Conservation (phyloP, 1,284 basidiomycete species). For the Ustilago bromivora region DNA sequence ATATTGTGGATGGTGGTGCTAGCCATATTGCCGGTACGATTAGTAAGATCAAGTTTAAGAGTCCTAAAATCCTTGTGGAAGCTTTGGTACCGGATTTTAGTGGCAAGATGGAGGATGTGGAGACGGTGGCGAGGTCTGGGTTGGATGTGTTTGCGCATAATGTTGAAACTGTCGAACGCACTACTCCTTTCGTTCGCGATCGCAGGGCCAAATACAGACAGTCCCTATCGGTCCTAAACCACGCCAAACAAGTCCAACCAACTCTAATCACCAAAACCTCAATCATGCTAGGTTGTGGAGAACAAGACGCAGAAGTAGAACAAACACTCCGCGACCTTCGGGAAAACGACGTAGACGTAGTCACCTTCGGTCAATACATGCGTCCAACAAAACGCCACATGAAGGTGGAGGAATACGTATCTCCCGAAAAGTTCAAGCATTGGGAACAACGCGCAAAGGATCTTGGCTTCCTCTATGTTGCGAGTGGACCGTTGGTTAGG, state of each 20-base stretch:
- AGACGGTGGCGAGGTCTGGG: slow-evolving; percentile 86
- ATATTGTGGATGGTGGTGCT: slow-evolving; percentile 90
- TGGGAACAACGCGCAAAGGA: slow-evolving; percentile 92
- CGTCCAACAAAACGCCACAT: slow-evolving; percentile 98
- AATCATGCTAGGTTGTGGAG: slow-evolving; percentile 98
- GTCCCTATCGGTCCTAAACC: slow-evolving; percentile 84
- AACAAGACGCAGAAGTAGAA: slow-evolving; percentile 84
- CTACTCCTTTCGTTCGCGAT: slow-evolving; percentile 95
- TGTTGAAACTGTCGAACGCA: slow-evolving; percentile 90
- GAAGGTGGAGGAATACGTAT: slow-evolving; percentile 97
- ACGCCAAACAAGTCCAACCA: slow-evolving; percentile 75
- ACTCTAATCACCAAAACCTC: slow-evolving; percentile 95
- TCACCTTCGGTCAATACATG: slow-evolving; percentile 99
- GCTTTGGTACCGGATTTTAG: slow-evolving; percentile 95
- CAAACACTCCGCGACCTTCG: slow-evolving; percentile 88
- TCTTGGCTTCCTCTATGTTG: slow-evolving; percentile 97
- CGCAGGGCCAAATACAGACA: slow-evolving; percentile 92
- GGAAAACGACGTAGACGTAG: slow-evolving; percentile 89
- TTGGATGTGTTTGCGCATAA: slow-evolving; percentile 99
- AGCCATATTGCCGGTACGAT: slow-evolving; percentile 96
- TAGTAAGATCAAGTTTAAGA: slow-evolving; percentile 90
- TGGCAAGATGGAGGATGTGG: slow-evolving; percentile 81
- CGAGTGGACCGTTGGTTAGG: slow-evolving; percentile 93
- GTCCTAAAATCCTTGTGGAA: slow-evolving; percentile 94
- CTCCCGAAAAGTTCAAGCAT: slow-evolving; percentile 88